Conservation (phyloP, 306 rosid genomes). For the Medicago ruthenica region DNA sequence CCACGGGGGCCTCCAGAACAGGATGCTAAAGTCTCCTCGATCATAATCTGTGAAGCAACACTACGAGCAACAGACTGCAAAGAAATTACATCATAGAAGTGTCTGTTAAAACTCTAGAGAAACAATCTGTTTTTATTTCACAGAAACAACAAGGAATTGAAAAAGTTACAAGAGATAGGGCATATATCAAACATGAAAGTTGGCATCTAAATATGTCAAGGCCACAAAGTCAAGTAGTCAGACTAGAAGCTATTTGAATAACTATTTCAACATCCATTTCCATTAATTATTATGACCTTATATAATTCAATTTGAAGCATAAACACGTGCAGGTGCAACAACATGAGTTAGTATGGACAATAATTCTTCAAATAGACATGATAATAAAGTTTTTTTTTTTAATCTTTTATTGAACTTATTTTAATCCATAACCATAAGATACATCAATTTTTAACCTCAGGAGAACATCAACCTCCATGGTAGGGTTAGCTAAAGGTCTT, state of each 20-base stretch:
- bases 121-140: constrained; percentile 17
- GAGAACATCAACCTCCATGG: background rate
- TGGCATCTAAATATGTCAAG: constrained; percentile 26
- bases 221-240: constrained; percentile 15
- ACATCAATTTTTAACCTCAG: background rate
- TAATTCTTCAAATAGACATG: constrained; percentile 1
- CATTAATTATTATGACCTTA: background rate
- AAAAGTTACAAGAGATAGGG: constrained; percentile 21
- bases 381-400: background rate
- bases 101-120: constrained; percentile 21
- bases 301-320: constrained; percentile 24
- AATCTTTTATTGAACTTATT: background rate
- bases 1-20: constrained; percentile 86
- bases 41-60: constrained; percentile 66
- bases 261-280: constrained; percentile 25
- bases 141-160: constrained; percentile 17
- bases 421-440: constrained; percentile 20
- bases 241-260: constrained; percentile 16
- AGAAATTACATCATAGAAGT: constrained; percentile 23
- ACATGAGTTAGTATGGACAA: constrained; percentile 11
- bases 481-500: constrained; percentile 26
- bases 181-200: constrained; percentile 18
- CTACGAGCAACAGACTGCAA: constrained; percentile 68
- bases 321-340: background rate
- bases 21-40: constrained; percentile 77